A percentile compares a stretch with the other conserved stretches of the same genome.
phyloP scores from a whole-genome alignment of 2,329 filamentous ascomycete genomes.

The Arthrobotrys sphaeroides region DNA sequence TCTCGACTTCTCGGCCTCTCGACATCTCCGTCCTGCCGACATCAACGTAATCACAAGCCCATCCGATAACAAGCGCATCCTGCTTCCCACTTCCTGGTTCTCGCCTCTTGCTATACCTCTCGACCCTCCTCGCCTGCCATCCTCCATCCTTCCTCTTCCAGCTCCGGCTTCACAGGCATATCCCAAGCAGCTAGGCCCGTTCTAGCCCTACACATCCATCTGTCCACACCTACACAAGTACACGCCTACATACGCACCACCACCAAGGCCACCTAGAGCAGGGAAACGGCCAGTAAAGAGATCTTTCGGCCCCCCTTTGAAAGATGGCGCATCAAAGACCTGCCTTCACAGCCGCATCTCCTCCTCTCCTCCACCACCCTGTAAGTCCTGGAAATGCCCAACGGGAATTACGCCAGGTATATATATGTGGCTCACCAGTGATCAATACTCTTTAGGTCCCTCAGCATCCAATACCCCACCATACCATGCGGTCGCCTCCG shows the following conservation, averaged over 20 bases:
- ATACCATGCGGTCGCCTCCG: slow-evolving; percentile 94
- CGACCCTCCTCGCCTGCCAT: background rate
- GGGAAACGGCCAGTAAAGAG: too few species aligned
- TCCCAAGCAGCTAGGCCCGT: slow-evolving; percentile 3
- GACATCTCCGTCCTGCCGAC: background rate
- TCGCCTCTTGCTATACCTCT: too few species aligned
- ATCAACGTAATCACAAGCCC: slow-evolving; percentile 15
- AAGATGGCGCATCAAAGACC: slow-evolving; percentile 55
- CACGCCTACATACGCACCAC: background rate
- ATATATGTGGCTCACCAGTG: slow-evolving; percentile 67
- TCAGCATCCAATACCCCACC: slow-evolving; percentile 96
- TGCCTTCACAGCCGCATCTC: slow-evolving; percentile 55
- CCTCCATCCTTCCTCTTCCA: slow-evolving; percentile 18
- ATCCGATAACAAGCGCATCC: too few species aligned
- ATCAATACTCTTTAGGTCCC: slow-evolving; percentile 67
- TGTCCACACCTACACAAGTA: too few species aligned
- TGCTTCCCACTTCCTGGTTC: too few species aligned
- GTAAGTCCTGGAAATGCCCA: slow-evolving; percentile 21
- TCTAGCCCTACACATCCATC: slow-evolving; percentile 13
- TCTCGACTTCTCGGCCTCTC: slow-evolving; percentile 6
- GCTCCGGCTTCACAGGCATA: slow-evolving; percentile 10
- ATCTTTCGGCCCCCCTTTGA: slow-evolving; percentile 6
- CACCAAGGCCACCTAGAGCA: too few species aligned
- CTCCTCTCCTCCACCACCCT: slow-evolving; percentile 58
- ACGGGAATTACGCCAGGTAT: slow-evolving; percentile 59